Evolutionary conservation across 108 stramenopile genomes (phyloP), one percentile per base, ranked within the genome.

Genomic region (Cyclostephanos invisitatus): DNA sequence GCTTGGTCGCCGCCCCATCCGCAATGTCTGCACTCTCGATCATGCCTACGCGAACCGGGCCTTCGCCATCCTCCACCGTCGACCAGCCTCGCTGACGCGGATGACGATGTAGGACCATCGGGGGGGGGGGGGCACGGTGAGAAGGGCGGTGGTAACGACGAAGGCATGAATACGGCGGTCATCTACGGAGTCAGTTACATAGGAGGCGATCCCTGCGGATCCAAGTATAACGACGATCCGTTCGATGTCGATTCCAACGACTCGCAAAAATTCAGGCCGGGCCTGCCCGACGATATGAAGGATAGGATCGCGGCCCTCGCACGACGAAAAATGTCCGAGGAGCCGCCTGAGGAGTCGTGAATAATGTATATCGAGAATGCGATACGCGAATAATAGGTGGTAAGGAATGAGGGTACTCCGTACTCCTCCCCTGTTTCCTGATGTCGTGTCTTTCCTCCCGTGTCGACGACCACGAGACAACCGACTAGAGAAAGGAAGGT

Each of bases 161-260:
- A 46, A 15, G 12, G 3, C 44, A 15, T 14, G 17, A 46, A 46
- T 46, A 46, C 3, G 38, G 35, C 17, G 18, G 70, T 49, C 7
- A 7, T 54, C n/a, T 78, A 35, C 47, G 77, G 77, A 14, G 73
- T 78, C 22, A 74, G 73, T 20, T 74, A 60, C 32, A 85, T 85
- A 11, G 84, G 84, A 14, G 84, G 84, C n/a, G 84, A 85, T 59
- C 84, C 84, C 0, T 85, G 84, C 48, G 84, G 84, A n/a, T 80
- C 78, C 3, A 85, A 83, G 49, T 85, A 85, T 59, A 83, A 83
- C 55, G 37, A 66, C 28, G 84, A 83, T 68, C 85, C 85, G 27
- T 83, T 83, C 32, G 82, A 83, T 64, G 80, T 80, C 38, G 84
- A 80, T 62, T 64, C 72, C 38, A 51, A 66, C 4, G 35, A 62